Evolutionary conservation across 2,329 filamentous ascomycete genomes (phyloP), one percentile per base, ranked within the genome.

Genomic region (Trichocomaceae sp.): DNA sequence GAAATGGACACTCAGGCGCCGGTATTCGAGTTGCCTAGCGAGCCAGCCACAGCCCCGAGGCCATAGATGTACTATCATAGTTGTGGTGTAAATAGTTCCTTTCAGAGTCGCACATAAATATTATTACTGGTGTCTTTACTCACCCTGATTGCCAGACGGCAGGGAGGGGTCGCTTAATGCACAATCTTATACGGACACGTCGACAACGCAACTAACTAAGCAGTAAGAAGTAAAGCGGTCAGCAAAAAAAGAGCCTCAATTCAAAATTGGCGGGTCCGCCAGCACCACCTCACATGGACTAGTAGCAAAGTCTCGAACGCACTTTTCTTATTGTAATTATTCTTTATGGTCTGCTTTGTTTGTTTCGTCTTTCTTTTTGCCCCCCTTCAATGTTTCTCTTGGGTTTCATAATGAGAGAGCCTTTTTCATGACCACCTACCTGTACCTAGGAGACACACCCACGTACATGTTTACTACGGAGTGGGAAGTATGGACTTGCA

Each of bases 401-500:
- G 29, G 41, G 19, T 12, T n/a, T 26, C 15, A 31, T 17, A 17
- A 46, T 33, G 35, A 19, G 39, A 52, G n/a, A 44, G 17, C 49
- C 12, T 26, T 23, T 20, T 44, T 35, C 41, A 31, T 45, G 22
- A 55, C 47, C 42, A 41, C 23, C 22, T 29, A 41, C 23, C 22
- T 29, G 9, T 44, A 10, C 47, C 22, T 35, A 50, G 33, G 20
- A 35, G 41, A 19, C 29, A 29, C 19, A 33, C 45, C 55, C 46
- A n/a, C n/a, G n/a, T 45, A 45, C 49, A 52, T 48, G 45, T 20
- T 13, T 35, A 15, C 10, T 15, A 29, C 31, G 51, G 26, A 55
- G 64, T 66, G 64, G 61, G 8, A 20, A 65, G 59, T 56, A 74
- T 76, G 71, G 69, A 67, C 59, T 67, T 77, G 60, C 55, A 50